Base-by-base conservation (phyloP, 2,329 filamentous ascomycete species). In the Botrytis byssoidea region DNA sequence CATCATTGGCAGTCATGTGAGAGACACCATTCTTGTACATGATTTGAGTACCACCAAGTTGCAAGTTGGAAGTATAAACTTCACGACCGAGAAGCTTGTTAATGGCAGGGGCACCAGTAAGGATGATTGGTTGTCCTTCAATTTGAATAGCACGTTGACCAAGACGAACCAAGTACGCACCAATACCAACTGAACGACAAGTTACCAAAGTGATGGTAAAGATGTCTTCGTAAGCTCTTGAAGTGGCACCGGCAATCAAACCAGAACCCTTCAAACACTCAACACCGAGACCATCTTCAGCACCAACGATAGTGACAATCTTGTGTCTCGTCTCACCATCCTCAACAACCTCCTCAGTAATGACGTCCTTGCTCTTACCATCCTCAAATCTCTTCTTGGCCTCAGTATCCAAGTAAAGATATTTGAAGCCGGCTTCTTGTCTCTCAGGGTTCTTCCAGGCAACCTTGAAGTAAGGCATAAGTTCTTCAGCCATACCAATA, bases 21-120 rank as follows among this genome's bases (percentile, higher is more conserved):
- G 96, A 98, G 60, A 99, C 96, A 90, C 96, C 96, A 83, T 99
- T 99, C 86, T 93, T 95, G 90, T 99, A 98, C 96, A 99, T 99
- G 88, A 99, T 99, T 85, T 99, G 96, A n/a, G 96, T 99, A 79
- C 96, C 96, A 90, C 96, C 96, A 77, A 99, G 93, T 87, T 99
- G 96, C 81, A 99, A 85, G 88, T 99, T 99, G 75, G 96, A 98
- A 37, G 96, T 98, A 86, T 99, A 99, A 44, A 99, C 95, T 84
- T 99, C 96, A 79, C 97, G 94, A 81, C 96, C 96, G 75, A 99
- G 90, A 80, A 99, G 88, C 86, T 98, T 99, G 90, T 99, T 99
- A 83, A 99, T 92, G 74, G 96, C 96, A 77, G 94, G 93, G 67
- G 96, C 96, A 89, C 96, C 96, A 80, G 96, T 99, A 76, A 99